Evolutionary conservation across 2,329 filamentous ascomycete genomes (phyloP), one percentile per base, ranked within the genome.

Genomic region (Cladosporium halotolerans): DNA sequence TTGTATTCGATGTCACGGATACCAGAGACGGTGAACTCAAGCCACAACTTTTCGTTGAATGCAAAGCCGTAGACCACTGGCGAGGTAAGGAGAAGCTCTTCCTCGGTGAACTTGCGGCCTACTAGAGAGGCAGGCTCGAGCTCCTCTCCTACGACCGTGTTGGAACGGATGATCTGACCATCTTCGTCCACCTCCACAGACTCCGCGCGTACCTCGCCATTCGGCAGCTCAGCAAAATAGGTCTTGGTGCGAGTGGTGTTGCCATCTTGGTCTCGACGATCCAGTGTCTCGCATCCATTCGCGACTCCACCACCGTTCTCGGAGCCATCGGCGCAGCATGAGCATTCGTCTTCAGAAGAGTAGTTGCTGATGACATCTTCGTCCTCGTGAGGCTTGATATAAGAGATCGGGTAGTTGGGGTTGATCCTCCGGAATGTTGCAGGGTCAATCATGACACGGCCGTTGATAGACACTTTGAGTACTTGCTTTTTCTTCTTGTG

Each of bases 31-130:
- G 83, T 84, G 62, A 96, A 89, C 67, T 96, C 89, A 0, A 95
- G 79, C 91, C 90, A 96, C 9, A 89, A 76, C 71, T 95, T 96
- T 70, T 95, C 89, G 1, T 82, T 83, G 67, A 96, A 95, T 1
- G 88, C 82, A 62, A 95, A 96, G 0, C 90, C 91, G 1, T 95
- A 79, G 0, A 95, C 88, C 0, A 95, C 84, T 0, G 90, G 86
- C 2, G 88, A 92, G 2, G 89, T 84, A 45, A 95, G 85, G 5
- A 96, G 75, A 19, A 93, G 85, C 60, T 96, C 88, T 57, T 95
- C 89, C 45, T 93, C 88, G 0, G 79, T 86, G 66, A 93, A 91
- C 16, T 55, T 55, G 31, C 43, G 51, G 36, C 23, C 28, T 38
- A 14, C n/a, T 18, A 43, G 42, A 32, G 1, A 77, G 14, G 32